Conservation (phyloP, 495 filamentous ascomycete species). For the Aspergillus sclerotioniger region DNA sequence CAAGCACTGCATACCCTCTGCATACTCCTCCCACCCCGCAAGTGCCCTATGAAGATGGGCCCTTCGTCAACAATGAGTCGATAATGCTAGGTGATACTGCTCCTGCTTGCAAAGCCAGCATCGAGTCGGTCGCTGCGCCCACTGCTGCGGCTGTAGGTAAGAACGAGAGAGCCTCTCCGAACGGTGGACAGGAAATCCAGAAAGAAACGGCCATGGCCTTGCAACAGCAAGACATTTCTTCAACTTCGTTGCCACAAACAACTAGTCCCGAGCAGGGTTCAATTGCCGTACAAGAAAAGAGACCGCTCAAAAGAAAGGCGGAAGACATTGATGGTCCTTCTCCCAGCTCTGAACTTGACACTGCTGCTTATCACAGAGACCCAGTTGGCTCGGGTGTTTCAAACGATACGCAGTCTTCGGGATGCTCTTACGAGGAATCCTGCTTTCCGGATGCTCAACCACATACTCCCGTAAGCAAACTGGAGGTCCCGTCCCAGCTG, state of each 20-base stretch:
- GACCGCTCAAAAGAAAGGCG: conserved; percentile 16
- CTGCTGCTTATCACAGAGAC: neutral
- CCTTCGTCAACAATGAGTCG: conserved; percentile 12
- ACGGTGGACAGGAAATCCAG: neutral
- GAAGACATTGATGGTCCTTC: conserved; percentile 5
- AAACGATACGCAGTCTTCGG: neutral
- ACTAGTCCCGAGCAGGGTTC: neutral
- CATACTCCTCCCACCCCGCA: neutral
- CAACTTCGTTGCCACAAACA: neutral
- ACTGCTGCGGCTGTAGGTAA: neutral
- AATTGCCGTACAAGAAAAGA: neutral
- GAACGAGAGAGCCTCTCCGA: neutral
- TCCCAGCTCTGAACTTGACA: neutral
- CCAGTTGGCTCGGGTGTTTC: conserved; percentile 5
- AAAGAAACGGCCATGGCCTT: neutral
- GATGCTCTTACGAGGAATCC: conserved; percentile 8
- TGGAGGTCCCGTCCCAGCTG: conserved; percentile 10
- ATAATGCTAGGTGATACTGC: neutral
- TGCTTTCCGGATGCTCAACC: conserved; percentile 30
- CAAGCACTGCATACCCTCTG: conserved; percentile 1
- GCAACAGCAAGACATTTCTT: neutral
- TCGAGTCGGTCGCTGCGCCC: neutral
- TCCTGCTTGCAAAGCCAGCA: neutral
- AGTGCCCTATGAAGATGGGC: conserved; percentile 17
- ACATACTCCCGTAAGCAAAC: conserved; percentile 10